A percentile compares a stretch with the other conserved stretches of the same genome.
Conservation (phyloP, 805 yeast species). For the Barnettozyma populi region DNA sequence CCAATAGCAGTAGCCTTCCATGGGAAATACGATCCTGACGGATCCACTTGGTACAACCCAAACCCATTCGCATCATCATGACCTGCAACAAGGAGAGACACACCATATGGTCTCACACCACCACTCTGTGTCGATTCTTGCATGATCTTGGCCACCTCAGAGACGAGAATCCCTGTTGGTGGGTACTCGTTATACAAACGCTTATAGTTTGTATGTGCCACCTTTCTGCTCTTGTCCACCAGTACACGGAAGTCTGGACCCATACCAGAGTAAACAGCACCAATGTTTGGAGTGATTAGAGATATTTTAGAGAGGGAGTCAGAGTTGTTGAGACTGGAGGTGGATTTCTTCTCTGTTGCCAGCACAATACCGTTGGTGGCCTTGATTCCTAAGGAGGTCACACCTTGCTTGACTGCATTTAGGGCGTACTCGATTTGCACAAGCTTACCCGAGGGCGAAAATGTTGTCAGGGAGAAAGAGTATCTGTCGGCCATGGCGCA, state of each 20-base stretch:
- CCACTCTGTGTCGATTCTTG: constrained; percentile 99
- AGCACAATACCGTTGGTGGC: constrained; percentile 94
- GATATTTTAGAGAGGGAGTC: constrained; percentile 77
- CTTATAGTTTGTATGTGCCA: constrained; percentile 89
- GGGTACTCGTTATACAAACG: constrained; percentile 95
- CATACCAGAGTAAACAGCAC: constrained; percentile 97
- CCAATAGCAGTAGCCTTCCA: constrained; percentile 99
- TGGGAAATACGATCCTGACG: constrained; percentile 95
- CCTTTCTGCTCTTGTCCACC: constrained; percentile 88
- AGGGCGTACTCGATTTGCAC: constrained; percentile 97
- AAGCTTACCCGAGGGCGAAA: constrained; percentile 97
- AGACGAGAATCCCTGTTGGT: constrained; percentile 88
- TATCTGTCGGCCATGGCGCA: constrained; percentile 89
- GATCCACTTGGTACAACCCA: constrained; percentile 94
- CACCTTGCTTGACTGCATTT: constrained; percentile 97
- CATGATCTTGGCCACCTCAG: constrained; percentile 93
- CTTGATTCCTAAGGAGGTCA: constrained; percentile 89
- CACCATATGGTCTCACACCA: constrained; percentile 99
- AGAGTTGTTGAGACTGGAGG: constrained; percentile 68
- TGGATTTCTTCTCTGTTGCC: constrained; percentile 91
- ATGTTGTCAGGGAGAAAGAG: constrained; percentile 94
- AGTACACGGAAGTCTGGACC: constrained; percentile 97
- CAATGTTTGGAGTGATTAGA: constrained; percentile 87
- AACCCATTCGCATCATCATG: constrained; percentile 71
- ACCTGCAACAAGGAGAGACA: constrained; percentile 90